Base-by-base conservation (phyloP, 148 eudicot genomes). In the Vaccinium macrocarpon region DNA sequence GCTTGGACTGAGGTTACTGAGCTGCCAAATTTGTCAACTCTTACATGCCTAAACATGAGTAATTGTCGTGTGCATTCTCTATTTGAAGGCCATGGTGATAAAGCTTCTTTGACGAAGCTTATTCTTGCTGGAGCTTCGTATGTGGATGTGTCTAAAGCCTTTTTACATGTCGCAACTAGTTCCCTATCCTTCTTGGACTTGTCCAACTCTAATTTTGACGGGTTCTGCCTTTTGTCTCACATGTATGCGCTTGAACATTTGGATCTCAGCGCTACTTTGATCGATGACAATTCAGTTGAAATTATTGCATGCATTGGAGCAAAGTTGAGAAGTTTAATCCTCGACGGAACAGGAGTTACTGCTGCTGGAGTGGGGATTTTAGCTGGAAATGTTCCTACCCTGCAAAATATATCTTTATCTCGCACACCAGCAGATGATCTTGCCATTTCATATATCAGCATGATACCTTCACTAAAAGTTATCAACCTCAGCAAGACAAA, bases 1-100 rank as follows among this genome's bases (percentile, higher is more conserved):
- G 96, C 92, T 57, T 97, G 99, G 99, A 95, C 99, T 7, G 89
- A 87, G 25, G 90, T 95, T 64, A 91, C 99, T 11, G 82, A 57
- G 78, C 84, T 97, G 82, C 96, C 99, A 57, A 88, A 81, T 76
- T 81, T 95, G 88, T 81, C 89, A 84, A 88, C 90, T 75, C 91
- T 97, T 81, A 64, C 78, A 78, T 81, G 86, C 90, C 88, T 97
- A 85, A 90, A 92, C 90, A 95, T 97, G 99, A 93, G 99, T 86
- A 89, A 93, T 82, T 97, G 99, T 84, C 64, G 88, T 72, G 88
- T 93, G 83, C 57, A 73, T 79, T 92, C 95, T 81, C 52, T 90
- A 57, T 88, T 91, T 76, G 89, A 88, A 82, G 94, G 89, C 12
- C 49, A 68, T 68, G 90, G 90, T 59, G 90, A 88, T 55, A 91